Percentiles rank a stretch among this genome's conserved stretches.
Conservation (phyloP, 2,329 filamentous ascomycete genomes). For the Nemania sp. region DNA sequence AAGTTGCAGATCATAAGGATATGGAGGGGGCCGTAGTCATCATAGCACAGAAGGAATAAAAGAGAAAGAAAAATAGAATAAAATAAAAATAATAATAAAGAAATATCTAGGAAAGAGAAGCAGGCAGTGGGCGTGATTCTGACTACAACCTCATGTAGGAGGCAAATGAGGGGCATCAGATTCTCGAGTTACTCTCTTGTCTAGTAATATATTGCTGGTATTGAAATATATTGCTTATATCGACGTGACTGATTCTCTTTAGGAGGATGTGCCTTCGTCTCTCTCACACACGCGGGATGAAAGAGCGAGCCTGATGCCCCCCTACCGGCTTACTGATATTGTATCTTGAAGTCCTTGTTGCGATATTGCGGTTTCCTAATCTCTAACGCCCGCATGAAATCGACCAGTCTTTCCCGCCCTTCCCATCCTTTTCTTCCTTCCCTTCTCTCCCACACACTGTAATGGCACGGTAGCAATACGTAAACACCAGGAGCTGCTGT, state of each 20-base stretch:
- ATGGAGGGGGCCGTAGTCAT: slow-evolving; percentile 60
- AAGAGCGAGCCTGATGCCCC: slow-evolving; percentile 24
- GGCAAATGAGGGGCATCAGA: slow-evolving; percentile 2
- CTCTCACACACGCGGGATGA: slow-evolving; percentile 11
- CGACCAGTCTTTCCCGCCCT: slow-evolving; percentile 11
- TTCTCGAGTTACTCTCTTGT: background rate
- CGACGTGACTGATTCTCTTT: background rate
- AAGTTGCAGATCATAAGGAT: slow-evolving; percentile 87
- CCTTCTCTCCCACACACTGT: slow-evolving; percentile 20
- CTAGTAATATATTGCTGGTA: slow-evolving; percentile 1
- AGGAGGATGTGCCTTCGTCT: background rate
- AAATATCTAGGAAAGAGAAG: background rate
- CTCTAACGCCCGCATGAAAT: slow-evolving; percentile 39
- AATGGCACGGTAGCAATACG: slow-evolving; percentile 5
- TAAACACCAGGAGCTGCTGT: background rate
- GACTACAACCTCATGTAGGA: background rate
- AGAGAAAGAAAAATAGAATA: background rate
- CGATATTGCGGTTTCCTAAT: slow-evolving; percentile 25
- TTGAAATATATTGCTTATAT: slow-evolving; percentile 4
- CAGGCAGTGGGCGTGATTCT: background rate
- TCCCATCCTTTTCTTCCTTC: too few species aligned
- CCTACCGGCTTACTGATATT: slow-evolving; percentile 34
- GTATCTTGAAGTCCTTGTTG: background rate
- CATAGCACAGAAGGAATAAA: background rate
- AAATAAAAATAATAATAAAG: too few species aligned